These are phyloP conservation scores for Colletotrichum sp. DNA, from an alignment of 2,329 filamentous ascomycete species.

Conservation along the genomic window DNA sequence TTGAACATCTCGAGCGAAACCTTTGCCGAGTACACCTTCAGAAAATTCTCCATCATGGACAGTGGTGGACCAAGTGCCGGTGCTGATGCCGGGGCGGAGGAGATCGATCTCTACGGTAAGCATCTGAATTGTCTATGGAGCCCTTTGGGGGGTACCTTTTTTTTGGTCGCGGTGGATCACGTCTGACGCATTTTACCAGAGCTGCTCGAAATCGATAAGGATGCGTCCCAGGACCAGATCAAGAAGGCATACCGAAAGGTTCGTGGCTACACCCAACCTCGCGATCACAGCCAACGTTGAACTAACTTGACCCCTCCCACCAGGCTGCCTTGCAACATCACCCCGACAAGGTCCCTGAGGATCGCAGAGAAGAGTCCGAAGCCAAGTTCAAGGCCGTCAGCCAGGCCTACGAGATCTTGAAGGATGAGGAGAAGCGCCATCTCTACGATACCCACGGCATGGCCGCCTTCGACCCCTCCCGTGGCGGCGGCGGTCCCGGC, in stretches of 20 bases:
- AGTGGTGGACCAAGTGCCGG: conserved; percentile 19
- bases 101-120: conserved; percentile 69
- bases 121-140: conserved; percentile 9
- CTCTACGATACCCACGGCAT: conserved; percentile 95
- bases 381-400: conserved; percentile 91
- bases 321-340: conserved; percentile 88
- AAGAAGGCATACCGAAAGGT: conserved; percentile 98
- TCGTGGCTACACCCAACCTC: not conserved
- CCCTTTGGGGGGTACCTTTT: conserved; percentile 1
- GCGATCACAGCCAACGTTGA: not conserved
- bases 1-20: conserved; percentile 14
- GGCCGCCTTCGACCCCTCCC: conserved; percentile 86
- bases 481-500: conserved; percentile 63
- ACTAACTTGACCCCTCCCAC: conserved; percentile 9
- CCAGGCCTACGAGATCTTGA: conserved; percentile 96
- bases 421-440: conserved; percentile 90
- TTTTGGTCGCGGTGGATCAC: conserved; percentile 19
- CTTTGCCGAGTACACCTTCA: conserved; percentile 10
- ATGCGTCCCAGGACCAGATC: conserved; percentile 79
- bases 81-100: conserved; percentile 31
- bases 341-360: conserved; percentile 92
- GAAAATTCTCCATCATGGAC: conserved; percentile 24
- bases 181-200: conserved; percentile 53
- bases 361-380: conserved; percentile 84
- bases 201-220: conserved; percentile 77